phyloP scores from a whole-genome alignment of 106 monocot genomes.

The Dioscorea alata region DNA sequence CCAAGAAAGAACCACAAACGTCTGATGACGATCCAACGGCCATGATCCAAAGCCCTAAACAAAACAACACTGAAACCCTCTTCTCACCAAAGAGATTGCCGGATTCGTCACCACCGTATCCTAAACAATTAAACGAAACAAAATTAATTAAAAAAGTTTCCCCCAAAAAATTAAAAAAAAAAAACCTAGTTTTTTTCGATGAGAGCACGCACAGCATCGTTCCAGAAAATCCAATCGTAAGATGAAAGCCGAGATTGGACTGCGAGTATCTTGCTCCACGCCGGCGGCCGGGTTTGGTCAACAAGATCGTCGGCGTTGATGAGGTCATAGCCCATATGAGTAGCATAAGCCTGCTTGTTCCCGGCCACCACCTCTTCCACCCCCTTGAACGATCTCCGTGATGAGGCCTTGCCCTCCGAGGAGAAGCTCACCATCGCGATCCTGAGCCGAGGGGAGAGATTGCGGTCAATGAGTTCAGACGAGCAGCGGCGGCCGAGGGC shows the following conservation, averaged over 20 bases:
- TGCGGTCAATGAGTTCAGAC: neutral
- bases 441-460: neutral
- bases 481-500: conserved; percentile 54
- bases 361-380: too few species aligned
- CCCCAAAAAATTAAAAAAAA: neutral
- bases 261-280: conserved; percentile 70
- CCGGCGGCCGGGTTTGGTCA: conserved; percentile 54
- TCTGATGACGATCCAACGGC: neutral
- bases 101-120: conserved; percentile 62
- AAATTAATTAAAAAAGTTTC: neutral
- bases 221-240: conserved; percentile 91
- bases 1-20: neutral
- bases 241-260: conserved; percentile 26
- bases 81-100: conserved; percentile 40
- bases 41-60: neutral
- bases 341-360: conserved; percentile 60
- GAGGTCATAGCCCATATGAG: conserved; percentile 52
- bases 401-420: too few species aligned
- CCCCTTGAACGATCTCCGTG: too few species aligned
- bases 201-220: conserved; percentile 58
- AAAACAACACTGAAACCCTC: neutral
- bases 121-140: conserved; percentile 17
- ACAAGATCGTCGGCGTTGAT: conserved; percentile 31
- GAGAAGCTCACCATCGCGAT: conserved; percentile 81
- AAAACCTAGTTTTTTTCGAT: neutral